Conservation (phyloP, 2,329 filamentous ascomycete species). For the Stagonosporopsis chrysanthemi region DNA sequence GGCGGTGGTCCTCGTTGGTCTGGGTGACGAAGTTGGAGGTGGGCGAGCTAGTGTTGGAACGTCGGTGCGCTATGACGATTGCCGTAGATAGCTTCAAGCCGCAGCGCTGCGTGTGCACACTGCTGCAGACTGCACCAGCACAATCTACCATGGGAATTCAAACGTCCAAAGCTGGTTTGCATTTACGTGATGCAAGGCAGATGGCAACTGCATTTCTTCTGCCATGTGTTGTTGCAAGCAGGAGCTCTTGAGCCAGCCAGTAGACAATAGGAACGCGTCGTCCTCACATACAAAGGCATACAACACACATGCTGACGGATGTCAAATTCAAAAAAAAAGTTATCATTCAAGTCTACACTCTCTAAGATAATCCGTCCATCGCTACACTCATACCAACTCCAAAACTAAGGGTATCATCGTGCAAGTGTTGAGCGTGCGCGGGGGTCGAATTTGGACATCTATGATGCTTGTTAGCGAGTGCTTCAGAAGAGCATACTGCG, state of each 20-base stretch:
- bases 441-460: constrained; percentile 1
- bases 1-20: constrained; percentile 30
- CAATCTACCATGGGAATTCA: neutral
- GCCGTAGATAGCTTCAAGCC: constrained; percentile 5
- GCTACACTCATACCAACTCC: too few relatives aligned
- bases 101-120: neutral
- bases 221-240: neutral
- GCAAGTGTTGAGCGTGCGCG: neutral
- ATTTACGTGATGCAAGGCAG: neutral
- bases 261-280: too few relatives aligned
- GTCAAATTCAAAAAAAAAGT: neutral
- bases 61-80: constrained; percentile 18
- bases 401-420: too few relatives aligned
- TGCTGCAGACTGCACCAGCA: neutral
- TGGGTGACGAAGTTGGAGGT: constrained; percentile 33
- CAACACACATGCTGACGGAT: neutral
- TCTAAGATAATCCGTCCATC: neutral
- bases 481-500: constrained; percentile 4
- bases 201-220: neutral
- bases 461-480: constrained; percentile 29
- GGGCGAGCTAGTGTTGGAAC: constrained; percentile 24
- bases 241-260: neutral
- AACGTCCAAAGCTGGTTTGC: neutral
- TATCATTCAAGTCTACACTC: neutral
- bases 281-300: neutral